phyloP scores from a whole-genome alignment of 2,329 filamentous ascomycete genomes.

The Aspergillus sp. region DNA sequence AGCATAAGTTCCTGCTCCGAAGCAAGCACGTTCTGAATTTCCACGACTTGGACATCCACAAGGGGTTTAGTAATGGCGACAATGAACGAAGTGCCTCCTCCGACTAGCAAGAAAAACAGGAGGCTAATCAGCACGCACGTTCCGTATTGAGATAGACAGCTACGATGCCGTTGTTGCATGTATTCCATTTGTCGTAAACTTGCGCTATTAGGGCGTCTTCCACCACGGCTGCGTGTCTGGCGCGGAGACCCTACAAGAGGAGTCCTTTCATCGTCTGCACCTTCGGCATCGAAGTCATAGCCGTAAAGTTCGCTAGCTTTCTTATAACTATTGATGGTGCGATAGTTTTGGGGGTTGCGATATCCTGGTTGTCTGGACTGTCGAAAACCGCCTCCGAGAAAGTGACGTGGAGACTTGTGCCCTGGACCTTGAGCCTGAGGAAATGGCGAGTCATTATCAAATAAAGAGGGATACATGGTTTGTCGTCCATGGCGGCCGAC shows the following conservation, averaged over 20 bases:
- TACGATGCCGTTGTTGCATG: constrained; percentile 63
- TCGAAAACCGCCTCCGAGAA: constrained; percentile 54
- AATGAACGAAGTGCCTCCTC: constrained; percentile 84
- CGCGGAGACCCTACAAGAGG: constrained; percentile 69
- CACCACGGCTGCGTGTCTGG: constrained; percentile 57
- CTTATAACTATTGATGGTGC: constrained; percentile 46
- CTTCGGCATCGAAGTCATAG: constrained; percentile 81
- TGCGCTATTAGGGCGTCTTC: constrained; percentile 54
- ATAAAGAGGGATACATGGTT: constrained; percentile 66
- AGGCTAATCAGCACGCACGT: constrained; percentile 82
- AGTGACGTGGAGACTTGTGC: constrained; percentile 61
- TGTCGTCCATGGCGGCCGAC: constrained; percentile 76
- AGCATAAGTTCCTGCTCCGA: constrained; percentile 95
- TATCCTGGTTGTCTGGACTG: constrained; percentile 71
- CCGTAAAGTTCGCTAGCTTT: constrained; percentile 64
- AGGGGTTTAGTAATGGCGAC: constrained; percentile 89
- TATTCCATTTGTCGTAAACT: constrained; percentile 72
- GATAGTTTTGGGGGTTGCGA: constrained; percentile 53
- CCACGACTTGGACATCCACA: constrained; percentile 71
- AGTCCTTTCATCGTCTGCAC: constrained; percentile 83
- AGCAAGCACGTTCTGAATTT: constrained; percentile 85
- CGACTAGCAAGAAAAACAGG: constrained; percentile 76
- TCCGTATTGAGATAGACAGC: constrained; percentile 73
- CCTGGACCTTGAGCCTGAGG: constrained; percentile 61
- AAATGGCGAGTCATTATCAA: constrained; percentile 78